Base-by-base conservation (phyloP, 306 rosid species). In the Corylus avellana region DNA sequence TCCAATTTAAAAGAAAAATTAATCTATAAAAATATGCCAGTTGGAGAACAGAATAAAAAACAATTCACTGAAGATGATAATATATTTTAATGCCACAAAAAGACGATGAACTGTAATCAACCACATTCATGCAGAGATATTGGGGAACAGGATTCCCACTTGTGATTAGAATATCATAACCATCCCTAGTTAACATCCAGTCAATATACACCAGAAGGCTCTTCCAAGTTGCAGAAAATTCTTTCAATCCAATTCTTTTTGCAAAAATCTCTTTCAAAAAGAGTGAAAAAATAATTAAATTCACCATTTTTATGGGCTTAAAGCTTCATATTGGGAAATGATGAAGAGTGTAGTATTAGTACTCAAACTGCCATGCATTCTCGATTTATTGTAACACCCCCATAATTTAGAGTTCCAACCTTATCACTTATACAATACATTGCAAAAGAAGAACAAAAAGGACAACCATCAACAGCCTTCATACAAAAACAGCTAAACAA, bases 391-490 rank as follows among this genome's bases (percentile, higher is more conserved):
- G 80, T 61, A 59, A 35, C 48, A 53, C 42, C 70, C 70, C 44
- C 55, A 55, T 69, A 64, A 44, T 25, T 25, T 61, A 59, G 13
- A 63, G 69, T 56, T 57, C 70, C 55, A 17, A 66, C 75, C 49
- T 78, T 77, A 74, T 81, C 77, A 27, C 79, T 74, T 77, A 77
- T 75, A 70, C 68, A 79, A 71, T 73, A 72, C 76, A 81, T n/a
- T 61, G 17, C 71, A 77, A 42, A 42, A 77, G 39, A 44, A 74
- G 48, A 64, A 77, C 58, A 68, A 81, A 83, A 62, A 67, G 75
- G 85, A 12, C 77, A 84, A 39, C 37, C 61, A 75, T 74, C 29
- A 74, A 62, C 79, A 82, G 71, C 87, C 82, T 77, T 82, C 68
- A 74, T 62, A 76, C 87, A 83, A 58, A 80, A 85, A 74, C 55